Conservation (phyloP, 2,329 filamentous ascomycete genomes). For the Epichloe uncinata region DNA sequence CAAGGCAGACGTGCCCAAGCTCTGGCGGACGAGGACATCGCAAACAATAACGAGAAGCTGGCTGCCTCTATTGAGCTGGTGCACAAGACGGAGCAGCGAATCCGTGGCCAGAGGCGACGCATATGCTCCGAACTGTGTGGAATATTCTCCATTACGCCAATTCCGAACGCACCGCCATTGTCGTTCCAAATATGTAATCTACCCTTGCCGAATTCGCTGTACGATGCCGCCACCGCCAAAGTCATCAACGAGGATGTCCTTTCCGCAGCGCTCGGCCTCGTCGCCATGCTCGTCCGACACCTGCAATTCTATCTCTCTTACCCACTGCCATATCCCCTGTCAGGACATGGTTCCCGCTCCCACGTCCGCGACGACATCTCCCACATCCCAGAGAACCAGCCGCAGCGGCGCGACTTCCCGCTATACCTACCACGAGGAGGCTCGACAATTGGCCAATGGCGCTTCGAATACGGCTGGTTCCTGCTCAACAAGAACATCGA, state of each 20-base stretch:
- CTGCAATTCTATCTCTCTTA: conserved; percentile 73
- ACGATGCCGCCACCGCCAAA: conserved; percentile 37
- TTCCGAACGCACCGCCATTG: conserved; percentile 43
- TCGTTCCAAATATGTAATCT: conserved; percentile 74
- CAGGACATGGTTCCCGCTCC: conserved; percentile 58
- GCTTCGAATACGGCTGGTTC: conserved; percentile 94
- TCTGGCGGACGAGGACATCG: conserved; percentile 46
- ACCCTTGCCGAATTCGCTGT: conserved; percentile 66
- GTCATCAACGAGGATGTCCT: conserved; percentile 53
- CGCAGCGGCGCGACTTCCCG: conserved; percentile 58
- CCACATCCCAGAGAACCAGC: conserved; percentile 31
- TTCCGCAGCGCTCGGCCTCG: conserved; percentile 70
- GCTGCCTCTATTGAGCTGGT: conserved; percentile 40
- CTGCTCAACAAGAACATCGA: conserved; percentile 95
- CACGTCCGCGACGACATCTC: conserved; percentile 65
- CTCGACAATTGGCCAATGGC: conserved; percentile 60
- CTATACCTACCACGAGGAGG: conserved; percentile 53
- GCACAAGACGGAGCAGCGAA: conserved; percentile 45
- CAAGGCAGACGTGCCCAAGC: conserved; percentile 47
- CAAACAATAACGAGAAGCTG: conserved; percentile 46
- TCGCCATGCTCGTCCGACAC: conserved; percentile 59
- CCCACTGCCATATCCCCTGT: conserved; percentile 69
- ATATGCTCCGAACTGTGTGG: conserved; percentile 70
- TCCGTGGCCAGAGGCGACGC: conserved; percentile 75
- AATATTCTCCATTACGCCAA: conserved; percentile 70